Percentiles rank a stretch among this genome's conserved stretches.
phyloP scores from a whole-genome alignment of 2,329 filamentous ascomycete genomes.

The Fusarium udum region DNA sequence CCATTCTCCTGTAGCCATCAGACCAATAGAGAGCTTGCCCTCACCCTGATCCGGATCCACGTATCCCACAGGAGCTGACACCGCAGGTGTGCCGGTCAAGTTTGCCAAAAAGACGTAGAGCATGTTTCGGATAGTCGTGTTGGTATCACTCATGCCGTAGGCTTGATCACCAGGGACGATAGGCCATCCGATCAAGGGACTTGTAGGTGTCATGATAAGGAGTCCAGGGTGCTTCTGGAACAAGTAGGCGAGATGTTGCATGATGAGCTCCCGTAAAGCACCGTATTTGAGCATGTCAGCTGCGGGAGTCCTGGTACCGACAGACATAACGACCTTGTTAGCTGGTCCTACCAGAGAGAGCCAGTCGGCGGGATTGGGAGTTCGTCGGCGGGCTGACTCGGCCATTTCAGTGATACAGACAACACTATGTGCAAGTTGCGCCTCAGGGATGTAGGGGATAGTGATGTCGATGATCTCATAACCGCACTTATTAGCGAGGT shows the following conservation, averaged over 20 bases:
- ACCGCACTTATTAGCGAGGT: constrained; percentile 61
- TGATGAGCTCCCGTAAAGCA: constrained; percentile 77
- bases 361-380: constrained; percentile 58
- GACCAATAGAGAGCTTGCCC: constrained; percentile 68
- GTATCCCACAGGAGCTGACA: constrained; percentile 81
- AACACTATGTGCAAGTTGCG: constrained; percentile 79
- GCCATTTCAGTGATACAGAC: constrained; percentile 80
- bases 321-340: constrained; percentile 75
- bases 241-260: constrained; percentile 79
- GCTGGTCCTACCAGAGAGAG: constrained; percentile 68
- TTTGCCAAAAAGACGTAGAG: constrained; percentile 88
- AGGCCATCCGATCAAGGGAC: constrained; percentile 79
- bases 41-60: constrained; percentile 63
- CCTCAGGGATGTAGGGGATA: constrained; percentile 74
- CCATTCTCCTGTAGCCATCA: constrained; percentile 74
- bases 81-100: constrained; percentile 78
- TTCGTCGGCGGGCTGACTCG: constrained; percentile 54
- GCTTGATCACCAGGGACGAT: constrained; percentile 65
- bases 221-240: constrained; percentile 78
- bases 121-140: constrained; percentile 80
- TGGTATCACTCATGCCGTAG: constrained; percentile 81
- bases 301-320: constrained; percentile 71
- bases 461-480: constrained; percentile 66
- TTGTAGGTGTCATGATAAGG: constrained; percentile 81
- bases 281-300: constrained; percentile 78